Evolutionary conservation across 1,284 basidiomycete species (phyloP).

Genomic region (Volvariella surrecta): DNA sequence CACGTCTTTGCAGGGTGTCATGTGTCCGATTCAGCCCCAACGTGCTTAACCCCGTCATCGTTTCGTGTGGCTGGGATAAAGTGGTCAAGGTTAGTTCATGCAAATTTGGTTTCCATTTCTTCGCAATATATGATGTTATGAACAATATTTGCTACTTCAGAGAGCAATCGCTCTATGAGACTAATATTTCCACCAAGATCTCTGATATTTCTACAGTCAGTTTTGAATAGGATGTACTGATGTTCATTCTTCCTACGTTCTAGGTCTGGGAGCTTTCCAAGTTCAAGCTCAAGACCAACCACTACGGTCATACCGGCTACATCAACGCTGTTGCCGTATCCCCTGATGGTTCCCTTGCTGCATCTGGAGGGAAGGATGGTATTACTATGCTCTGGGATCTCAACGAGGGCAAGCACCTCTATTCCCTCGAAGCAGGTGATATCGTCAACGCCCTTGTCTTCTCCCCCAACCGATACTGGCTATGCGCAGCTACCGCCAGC

Average conservation of each 20-base stretch:
- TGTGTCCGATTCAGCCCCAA: conserved; percentile 99
- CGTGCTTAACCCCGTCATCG: conserved; percentile 96
- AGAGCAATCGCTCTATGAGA: conserved; percentile 39
- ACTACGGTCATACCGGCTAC: conserved; percentile 99
- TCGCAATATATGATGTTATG: conserved; percentile 5
- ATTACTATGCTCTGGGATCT: conserved; percentile 99
- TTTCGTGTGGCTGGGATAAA: conserved; percentile 99
- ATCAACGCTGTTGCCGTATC: conserved; percentile 99
- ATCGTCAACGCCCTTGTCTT: conserved; percentile 99
- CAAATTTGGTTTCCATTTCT: background rate
- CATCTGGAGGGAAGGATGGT: conserved; percentile 98
- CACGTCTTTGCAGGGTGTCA: conserved; percentile 66
- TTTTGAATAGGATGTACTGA: background rate
- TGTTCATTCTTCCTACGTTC: conserved; percentile 30
- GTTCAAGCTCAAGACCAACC: conserved; percentile 99
- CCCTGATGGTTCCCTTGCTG: conserved; percentile 97
- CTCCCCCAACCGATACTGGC: conserved; percentile 99
- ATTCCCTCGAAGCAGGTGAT: conserved; percentile 98
- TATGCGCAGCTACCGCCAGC: conserved; percentile 96
- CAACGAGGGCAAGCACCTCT: conserved; percentile 99
- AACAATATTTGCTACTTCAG: conserved; percentile 34
- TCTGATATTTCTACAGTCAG: conserved; percentile 39
- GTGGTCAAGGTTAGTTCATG: conserved; percentile 69
- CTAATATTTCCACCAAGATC: conserved; percentile 49
- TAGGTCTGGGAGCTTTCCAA: conserved; percentile 99